These are phyloP conservation scores for Apiospora arundinis DNA, from an alignment of 2,329 filamentous ascomycete species.

Conservation along the genomic window DNA sequence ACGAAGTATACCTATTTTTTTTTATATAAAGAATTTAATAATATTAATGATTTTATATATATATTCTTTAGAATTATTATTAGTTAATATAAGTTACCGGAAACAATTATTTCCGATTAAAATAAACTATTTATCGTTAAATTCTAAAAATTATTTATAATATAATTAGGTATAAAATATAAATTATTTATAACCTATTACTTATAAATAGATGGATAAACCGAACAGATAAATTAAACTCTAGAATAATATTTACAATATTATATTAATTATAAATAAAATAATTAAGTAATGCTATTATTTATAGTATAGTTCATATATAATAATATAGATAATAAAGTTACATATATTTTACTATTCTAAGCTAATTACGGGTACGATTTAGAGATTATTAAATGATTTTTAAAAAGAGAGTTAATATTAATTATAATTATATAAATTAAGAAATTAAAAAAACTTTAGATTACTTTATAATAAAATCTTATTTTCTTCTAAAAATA, in stretches of 20 bases:
- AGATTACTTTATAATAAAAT: neutral
- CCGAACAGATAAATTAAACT: slow-evolving; percentile 23
- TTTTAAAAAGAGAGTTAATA: neutral
- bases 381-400: neutral
- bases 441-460: neutral
- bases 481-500: neutral
- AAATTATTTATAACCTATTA: slow-evolving; percentile 21
- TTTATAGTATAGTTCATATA: slow-evolving; percentile 24
- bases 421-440: neutral
- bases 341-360: slow-evolving; percentile 17
- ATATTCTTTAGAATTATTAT: neutral
- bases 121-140: slow-evolving; percentile 20
- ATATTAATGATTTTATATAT: neutral
- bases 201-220: slow-evolving; percentile 23
- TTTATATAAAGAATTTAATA: neutral
- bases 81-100: neutral
- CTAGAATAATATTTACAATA: slow-evolving; percentile 24
- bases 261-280: slow-evolving; percentile 24
- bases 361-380: neutral
- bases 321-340: slow-evolving; percentile 24
- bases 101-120: slow-evolving; percentile 15
- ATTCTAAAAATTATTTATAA: slow-evolving; percentile 21
- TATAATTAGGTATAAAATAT: slow-evolving; percentile 4
- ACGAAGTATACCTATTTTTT: neutral
- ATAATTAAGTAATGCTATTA: slow-evolving; percentile 25